phyloP scores from a whole-genome alignment of 2,329 filamentous ascomycete genomes.

The Grosmannia penicillata region DNA sequence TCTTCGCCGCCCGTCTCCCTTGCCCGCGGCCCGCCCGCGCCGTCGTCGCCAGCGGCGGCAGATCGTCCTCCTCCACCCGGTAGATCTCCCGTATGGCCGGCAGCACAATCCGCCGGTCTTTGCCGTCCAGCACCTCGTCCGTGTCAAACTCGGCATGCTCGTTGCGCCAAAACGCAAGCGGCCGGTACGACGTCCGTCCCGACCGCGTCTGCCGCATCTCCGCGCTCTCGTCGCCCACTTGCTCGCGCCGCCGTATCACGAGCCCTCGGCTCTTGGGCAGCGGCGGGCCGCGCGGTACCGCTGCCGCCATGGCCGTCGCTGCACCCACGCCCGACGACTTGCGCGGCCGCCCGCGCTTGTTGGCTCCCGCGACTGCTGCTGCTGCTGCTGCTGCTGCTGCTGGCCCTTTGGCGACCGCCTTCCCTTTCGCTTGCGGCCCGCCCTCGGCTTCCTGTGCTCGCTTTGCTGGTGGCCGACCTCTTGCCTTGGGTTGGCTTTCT shows the following conservation, averaged over 20 bases:
- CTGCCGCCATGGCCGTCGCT: slow-evolving; percentile 29
- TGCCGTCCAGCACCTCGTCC: slow-evolving; percentile 29
- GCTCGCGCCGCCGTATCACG: slow-evolving; percentile 32
- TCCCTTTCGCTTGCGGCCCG: neutral
- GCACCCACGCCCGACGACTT: slow-evolving; percentile 26
- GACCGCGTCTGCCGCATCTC: slow-evolving; percentile 50
- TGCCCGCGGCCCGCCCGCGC: slow-evolving; percentile 9
- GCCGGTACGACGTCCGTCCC: slow-evolving; percentile 63
- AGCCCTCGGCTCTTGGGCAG: slow-evolving; percentile 40
- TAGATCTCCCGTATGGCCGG: slow-evolving; percentile 64
- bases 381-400: neutral
- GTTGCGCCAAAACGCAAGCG: slow-evolving; percentile 75
- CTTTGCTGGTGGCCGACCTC: neutral
- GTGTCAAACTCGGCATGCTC: slow-evolving; percentile 60
- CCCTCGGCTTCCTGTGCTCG: neutral
- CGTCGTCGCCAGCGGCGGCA: slow-evolving; percentile 18
- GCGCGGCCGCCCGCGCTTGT: slow-evolving; percentile 19
- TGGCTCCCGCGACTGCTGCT: neutral
- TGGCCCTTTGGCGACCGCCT: neutral
- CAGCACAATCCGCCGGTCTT: slow-evolving; percentile 37
- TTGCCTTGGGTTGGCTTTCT: too few relatives aligned
- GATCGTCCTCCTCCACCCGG: slow-evolving; percentile 49
- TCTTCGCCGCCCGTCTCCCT: slow-evolving; percentile 13
- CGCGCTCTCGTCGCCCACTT: slow-evolving; percentile 25
- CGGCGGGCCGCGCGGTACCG: slow-evolving; percentile 37